Evolutionary conservation across 2,329 filamentous ascomycete species (phyloP).

Genomic region (Colletotrichum somersetense): DNA sequence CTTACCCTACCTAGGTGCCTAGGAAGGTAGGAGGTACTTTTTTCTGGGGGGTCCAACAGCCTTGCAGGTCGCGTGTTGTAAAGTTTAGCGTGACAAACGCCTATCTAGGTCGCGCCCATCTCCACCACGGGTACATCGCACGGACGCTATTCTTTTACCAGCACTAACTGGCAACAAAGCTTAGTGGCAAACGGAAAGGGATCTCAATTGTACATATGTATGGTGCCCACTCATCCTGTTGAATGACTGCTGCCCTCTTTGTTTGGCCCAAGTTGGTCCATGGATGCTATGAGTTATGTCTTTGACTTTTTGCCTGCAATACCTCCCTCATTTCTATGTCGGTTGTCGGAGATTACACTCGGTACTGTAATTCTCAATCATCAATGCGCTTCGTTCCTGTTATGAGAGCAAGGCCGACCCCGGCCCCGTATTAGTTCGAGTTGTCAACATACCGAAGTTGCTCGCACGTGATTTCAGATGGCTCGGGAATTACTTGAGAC

Average conservation of each 20-base stretch:
- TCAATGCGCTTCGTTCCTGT: not conserved
- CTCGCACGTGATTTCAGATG: not conserved
- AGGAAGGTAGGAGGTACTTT: not conserved
- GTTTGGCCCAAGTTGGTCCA: not conserved
- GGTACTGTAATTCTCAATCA: too few relatives aligned
- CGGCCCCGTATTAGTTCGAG: not conserved
- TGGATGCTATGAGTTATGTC: not conserved
- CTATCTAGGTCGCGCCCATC: not conserved
- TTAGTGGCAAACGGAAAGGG: not conserved
- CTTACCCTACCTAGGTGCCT: not conserved
- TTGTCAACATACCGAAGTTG: not conserved
- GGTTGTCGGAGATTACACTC: too few relatives aligned
- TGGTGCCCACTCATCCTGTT: not conserved
- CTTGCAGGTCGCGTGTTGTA: conserved; percentile 33
- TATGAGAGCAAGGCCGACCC: not conserved
- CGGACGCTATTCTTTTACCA: not conserved
- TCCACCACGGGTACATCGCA: conserved; percentile 3
- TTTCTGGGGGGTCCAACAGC: conserved; percentile 10
- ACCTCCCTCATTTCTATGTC: not conserved
- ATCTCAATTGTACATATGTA: not conserved
- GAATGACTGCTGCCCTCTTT: not conserved
- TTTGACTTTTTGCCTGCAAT: not conserved
- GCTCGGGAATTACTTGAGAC: not conserved
- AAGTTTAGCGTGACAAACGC: conserved; percentile 32
- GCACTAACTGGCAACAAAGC: not conserved